Evolutionary conservation across 2,329 filamentous ascomycete species (phyloP).

Genomic region (Xylariaceae sp.): DNA sequence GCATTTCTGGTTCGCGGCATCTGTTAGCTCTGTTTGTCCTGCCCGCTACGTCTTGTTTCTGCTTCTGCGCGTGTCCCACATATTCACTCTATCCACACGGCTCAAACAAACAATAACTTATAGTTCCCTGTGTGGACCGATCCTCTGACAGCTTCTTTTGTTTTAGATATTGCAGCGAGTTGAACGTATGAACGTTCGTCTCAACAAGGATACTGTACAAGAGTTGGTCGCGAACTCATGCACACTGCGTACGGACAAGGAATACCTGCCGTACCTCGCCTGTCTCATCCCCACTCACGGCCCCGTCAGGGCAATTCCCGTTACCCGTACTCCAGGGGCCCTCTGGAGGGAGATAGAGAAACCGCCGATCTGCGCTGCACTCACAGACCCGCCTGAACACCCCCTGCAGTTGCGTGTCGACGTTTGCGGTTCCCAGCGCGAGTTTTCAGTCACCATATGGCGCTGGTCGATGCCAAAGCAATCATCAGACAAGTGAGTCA

Average conservation of each 20-base stretch:
- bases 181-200: not conserved
- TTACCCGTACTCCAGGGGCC: slow-evolving; percentile 3
- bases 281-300: slow-evolving; percentile 19
- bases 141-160: not conserved
- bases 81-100: not conserved
- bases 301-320: slow-evolving; percentile 21
- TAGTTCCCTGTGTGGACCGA: not conserved
- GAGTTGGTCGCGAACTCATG: slow-evolving; percentile 12
- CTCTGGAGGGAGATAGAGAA: slow-evolving; percentile 8
- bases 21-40: not conserved
- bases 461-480: slow-evolving; percentile 12
- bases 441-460: slow-evolving; percentile 12
- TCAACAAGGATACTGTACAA: not conserved
- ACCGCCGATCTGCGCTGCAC: slow-evolving; percentile 5
- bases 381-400: not conserved
- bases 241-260: not conserved
- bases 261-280: too few species aligned
- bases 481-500: slow-evolving; percentile 25
- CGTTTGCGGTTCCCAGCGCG: slow-evolving; percentile 16
- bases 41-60: not conserved
- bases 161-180: slow-evolving; percentile 1
- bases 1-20: not conserved
- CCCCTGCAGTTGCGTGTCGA: slow-evolving; percentile 6
- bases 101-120: not conserved
- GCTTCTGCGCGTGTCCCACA: not conserved